Conservation (phyloP, 2,329 filamentous ascomycete genomes). For the Venturia aucupariae region DNA sequence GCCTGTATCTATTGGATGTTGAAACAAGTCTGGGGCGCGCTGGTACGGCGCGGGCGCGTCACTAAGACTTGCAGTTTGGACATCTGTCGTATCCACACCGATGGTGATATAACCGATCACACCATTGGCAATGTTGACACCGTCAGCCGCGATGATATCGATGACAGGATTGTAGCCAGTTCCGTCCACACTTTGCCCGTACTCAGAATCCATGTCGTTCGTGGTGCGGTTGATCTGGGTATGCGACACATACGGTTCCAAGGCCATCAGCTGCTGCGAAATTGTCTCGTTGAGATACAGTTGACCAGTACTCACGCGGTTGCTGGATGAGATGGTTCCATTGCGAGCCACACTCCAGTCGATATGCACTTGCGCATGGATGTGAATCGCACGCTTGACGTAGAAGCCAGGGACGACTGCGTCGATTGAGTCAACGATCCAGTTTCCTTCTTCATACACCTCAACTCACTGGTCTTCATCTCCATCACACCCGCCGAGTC, state of each 20-base stretch:
- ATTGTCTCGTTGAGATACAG: slow-evolving; percentile 26
- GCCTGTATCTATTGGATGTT: no score
- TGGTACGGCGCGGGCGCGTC: not conserved
- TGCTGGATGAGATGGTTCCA: slow-evolving; percentile 22
- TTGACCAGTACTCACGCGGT: slow-evolving; percentile 26
- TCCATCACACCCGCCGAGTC: slow-evolving; percentile 26
- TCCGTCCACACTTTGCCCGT: slow-evolving; percentile 14
- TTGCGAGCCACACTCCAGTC: not conserved
- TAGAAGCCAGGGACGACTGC: not conserved
- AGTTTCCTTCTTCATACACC: not conserved
- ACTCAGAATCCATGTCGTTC: slow-evolving; percentile 23
- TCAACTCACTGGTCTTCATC: slow-evolving; percentile 31
- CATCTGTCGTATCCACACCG: slow-evolving; percentile 23
- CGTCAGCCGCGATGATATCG: slow-evolving; percentile 26
- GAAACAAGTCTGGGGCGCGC: no score
- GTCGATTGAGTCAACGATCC: not conserved
- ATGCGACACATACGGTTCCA: slow-evolving; percentile 28
- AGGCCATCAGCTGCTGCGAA: slow-evolving; percentile 24
- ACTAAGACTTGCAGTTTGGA: not conserved
- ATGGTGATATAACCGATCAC: slow-evolving; percentile 31
- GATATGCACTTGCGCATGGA: not conserved
- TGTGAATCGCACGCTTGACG: not conserved
- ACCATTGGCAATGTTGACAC: slow-evolving; percentile 27
- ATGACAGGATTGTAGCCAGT: slow-evolving; percentile 26
- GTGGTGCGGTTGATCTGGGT: slow-evolving; percentile 29